Evolutionary conservation across 441 rosid genomes (phyloP).

Genomic region (Viola pubescens): DNA sequence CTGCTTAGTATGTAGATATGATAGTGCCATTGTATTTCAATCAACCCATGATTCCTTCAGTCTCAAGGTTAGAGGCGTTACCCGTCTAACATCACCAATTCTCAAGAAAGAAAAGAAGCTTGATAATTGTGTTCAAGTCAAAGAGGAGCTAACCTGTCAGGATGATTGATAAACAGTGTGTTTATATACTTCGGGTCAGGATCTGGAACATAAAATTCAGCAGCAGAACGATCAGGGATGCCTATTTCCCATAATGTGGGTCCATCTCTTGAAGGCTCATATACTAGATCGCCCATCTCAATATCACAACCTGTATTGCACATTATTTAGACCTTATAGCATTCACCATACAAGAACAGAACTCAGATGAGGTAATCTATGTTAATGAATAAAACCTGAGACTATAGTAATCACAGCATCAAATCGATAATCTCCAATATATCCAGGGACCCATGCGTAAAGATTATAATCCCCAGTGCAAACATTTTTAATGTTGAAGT

Average conservation of each 20-base stretch:
- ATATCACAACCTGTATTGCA: slow-evolving; percentile 43
- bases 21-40: neutral
- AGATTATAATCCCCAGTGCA: slow-evolving; percentile 39
- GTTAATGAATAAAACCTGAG: slow-evolving; percentile 31
- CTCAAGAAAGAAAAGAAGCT: neutral
- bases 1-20: too few relatives aligned
- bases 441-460: slow-evolving; percentile 66
- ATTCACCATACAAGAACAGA: neutral
- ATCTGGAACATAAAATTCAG: slow-evolving; percentile 73
- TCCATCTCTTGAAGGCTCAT: slow-evolving; percentile 79
- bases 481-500: slow-evolving; percentile 37
- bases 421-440: slow-evolving; percentile 51
- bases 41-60: neutral
- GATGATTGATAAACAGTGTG: slow-evolving; percentile 59
- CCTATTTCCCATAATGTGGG: slow-evolving; percentile 96
- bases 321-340: slow-evolving; percentile 5
- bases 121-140: neutral
- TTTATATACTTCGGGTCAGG: slow-evolving; percentile 59
- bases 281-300: slow-evolving; percentile 56
- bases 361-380: neutral
- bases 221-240: slow-evolving; percentile 77
- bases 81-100: neutral
- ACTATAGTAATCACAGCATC: slow-evolving; percentile 34
- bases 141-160: slow-evolving; percentile 49
- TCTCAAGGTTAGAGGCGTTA: neutral